phyloP scores from a whole-genome alignment of 2,329 filamentous ascomycete genomes.

The Cladosporium colombiae region DNA sequence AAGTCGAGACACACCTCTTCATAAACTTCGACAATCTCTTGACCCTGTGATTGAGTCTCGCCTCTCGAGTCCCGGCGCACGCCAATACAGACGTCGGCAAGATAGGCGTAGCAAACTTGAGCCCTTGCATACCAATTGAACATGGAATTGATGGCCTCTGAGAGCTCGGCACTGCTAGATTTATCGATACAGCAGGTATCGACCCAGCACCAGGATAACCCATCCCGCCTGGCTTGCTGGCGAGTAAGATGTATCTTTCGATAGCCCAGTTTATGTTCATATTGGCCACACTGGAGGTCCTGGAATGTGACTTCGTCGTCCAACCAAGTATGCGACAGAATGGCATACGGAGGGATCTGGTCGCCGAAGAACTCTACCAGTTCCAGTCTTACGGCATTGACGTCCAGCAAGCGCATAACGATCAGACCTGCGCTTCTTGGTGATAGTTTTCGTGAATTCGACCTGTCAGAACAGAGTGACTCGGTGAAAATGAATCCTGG shows the following conservation, averaged over 20 bases:
- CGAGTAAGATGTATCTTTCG: not conserved
- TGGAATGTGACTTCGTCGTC: slow-evolving; percentile 14
- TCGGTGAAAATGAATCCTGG: not conserved
- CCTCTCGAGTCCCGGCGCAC: too few relatives aligned
- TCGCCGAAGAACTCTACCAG: slow-evolving; percentile 13
- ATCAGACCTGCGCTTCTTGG: not conserved
- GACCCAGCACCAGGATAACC: slow-evolving; percentile 18
- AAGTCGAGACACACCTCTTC: not conserved
- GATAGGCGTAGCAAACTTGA: slow-evolving; percentile 18
- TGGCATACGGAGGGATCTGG: slow-evolving; percentile 1
- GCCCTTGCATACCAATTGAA: slow-evolving; percentile 19
- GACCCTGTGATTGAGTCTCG: not conserved
- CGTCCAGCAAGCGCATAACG: not conserved
- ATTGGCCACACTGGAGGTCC: not conserved
- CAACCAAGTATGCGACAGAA: slow-evolving; percentile 18
- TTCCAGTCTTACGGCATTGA: not conserved
- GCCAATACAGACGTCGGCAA: slow-evolving; percentile 3
- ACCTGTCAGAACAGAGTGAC: not conserved
- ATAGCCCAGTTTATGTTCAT: not conserved
- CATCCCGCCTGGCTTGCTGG: not conserved
- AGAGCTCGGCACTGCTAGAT: slow-evolving; percentile 21
- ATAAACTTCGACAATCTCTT: not conserved
- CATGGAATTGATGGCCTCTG: slow-evolving; percentile 23
- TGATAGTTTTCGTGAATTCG: not conserved
- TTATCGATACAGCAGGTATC: slow-evolving; percentile 26